Evolutionary conservation across 2,329 filamentous ascomycete genomes (phyloP), one percentile per base, ranked within the genome.

Genomic region (Shiraia sp.): DNA sequence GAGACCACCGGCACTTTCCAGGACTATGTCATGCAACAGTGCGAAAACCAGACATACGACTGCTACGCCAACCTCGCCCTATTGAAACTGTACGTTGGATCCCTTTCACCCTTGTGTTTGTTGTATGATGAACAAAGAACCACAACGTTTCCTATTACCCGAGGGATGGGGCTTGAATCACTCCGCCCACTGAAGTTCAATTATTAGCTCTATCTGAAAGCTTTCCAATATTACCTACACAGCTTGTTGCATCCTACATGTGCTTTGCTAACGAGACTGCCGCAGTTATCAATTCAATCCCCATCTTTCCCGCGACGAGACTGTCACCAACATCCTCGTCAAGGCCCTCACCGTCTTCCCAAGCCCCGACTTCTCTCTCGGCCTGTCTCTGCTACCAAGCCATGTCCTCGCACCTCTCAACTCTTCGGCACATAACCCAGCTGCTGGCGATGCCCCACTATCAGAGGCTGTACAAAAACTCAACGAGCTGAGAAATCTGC

Each of bases 121-220:
- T 61, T 57, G 39, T 60, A 79, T 89, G 88, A 95, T 91, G 88
- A 90, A 80, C 72, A 76, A 79, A 72, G 61, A 69, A 68, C 75
- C 83, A 74, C 74, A 86, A 95, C 89, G 90, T 96, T 96, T 95
- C 88, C 89, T 96, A 95, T 96, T 96, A 95, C 82, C 89, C 88
- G 90, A 95, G 74, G 72, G 75, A 75, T 71, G 74, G 75, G 73
- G 72, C 71, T 65, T 78, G 77, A 79, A 81, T 77, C 76, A 71
- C 73, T 77, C 72, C 70, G 52, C 72, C 73, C 72, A 66, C 72
- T 89, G 87, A 90, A 85, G 86, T 82, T 72, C 77, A 70, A 66
- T 72, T 79, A 83, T 85, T 85, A 86, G 81, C 79, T 86, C 77
- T 85, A 83, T 85, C 86, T 90, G 86, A 91, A 55, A 54, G 50